phyloP scores from a whole-genome alignment of 2,329 filamentous ascomycete species.

The Colletotrichum liaoningense region DNA sequence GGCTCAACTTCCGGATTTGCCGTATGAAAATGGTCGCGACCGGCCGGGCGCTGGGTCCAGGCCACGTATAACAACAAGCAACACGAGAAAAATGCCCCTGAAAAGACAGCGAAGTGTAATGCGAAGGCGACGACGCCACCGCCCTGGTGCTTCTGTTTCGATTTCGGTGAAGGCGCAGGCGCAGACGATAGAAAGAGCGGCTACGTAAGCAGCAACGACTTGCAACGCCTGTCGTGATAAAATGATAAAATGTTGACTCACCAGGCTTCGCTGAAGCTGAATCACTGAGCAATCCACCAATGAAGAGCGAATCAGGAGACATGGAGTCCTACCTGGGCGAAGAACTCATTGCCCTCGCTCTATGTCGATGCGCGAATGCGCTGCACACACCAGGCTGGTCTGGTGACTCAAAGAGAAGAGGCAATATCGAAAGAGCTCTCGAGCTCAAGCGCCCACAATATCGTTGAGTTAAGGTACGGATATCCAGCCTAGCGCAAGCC shows the following conservation, averaged over 20 bases:
- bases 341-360: neutral
- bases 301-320: neutral
- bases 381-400: neutral
- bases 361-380: neutral
- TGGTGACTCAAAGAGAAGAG: neutral
- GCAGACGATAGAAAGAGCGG: neutral
- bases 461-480: neutral
- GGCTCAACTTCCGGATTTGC: neutral
- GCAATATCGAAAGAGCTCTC: neutral
- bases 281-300: neutral
- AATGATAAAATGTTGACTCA: slow-evolving; percentile 10
- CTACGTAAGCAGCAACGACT: slow-evolving; percentile 1
- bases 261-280: neutral
- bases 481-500: slow-evolving; percentile 8
- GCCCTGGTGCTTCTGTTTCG: slow-evolving; percentile 17
- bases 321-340: slow-evolving; percentile 8
- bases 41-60: neutral
- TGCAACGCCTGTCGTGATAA: neutral
- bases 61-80: neutral
- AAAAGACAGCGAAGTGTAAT: neutral
- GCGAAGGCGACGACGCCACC: neutral
- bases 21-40: neutral
- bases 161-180: slow-evolving; percentile 16
- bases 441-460: neutral
- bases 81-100: neutral